Evolutionary conservation across 2,329 filamentous ascomycete genomes (phyloP).

Genomic region (Sclerotinia glacialis): DNA sequence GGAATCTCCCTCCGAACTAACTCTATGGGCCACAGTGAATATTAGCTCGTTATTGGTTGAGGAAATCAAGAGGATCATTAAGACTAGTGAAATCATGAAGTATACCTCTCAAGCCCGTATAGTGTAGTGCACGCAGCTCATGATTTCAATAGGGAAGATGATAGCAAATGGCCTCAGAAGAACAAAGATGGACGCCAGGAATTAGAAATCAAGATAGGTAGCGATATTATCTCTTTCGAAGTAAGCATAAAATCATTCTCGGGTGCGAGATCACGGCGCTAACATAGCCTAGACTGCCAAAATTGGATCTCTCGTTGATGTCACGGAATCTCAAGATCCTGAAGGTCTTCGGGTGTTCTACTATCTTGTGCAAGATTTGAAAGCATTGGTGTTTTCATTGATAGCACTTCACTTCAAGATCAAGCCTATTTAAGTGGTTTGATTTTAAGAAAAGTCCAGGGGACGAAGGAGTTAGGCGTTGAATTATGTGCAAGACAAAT

Average conservation of each 20-base stretch:
- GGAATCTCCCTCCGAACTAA: background rate
- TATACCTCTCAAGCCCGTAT: constrained; percentile 44
- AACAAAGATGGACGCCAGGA: constrained; percentile 98
- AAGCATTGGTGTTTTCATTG: constrained; percentile 92
- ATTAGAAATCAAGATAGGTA: constrained; percentile 88
- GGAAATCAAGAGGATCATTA: constrained; percentile 96
- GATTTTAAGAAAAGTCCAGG: background rate
- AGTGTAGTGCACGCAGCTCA: constrained; percentile 32
- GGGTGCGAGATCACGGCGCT: background rate
- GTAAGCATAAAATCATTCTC: constrained; percentile 45
- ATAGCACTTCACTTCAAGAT: constrained; percentile 98
- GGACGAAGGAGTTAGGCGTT: constrained; percentile 36
- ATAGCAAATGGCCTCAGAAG: constrained; percentile 98
- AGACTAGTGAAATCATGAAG: constrained; percentile 97
- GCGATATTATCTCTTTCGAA: constrained; percentile 97
- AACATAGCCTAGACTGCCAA: constrained; percentile 73
- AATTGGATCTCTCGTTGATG: constrained; percentile 94
- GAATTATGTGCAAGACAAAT: constrained; percentile 25
- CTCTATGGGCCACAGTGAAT: constrained; percentile 66
- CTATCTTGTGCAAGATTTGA: constrained; percentile 95
- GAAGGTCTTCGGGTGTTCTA: constrained; percentile 97
- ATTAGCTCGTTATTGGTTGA: constrained; percentile 86
- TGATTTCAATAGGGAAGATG: constrained; percentile 71
- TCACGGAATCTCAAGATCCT: constrained; percentile 92
- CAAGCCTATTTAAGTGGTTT: constrained; percentile 61